phyloP scores from a whole-genome alignment of 225 moss, liverwort and hornwort genomes.

The Lunularia cruciata region DNA sequence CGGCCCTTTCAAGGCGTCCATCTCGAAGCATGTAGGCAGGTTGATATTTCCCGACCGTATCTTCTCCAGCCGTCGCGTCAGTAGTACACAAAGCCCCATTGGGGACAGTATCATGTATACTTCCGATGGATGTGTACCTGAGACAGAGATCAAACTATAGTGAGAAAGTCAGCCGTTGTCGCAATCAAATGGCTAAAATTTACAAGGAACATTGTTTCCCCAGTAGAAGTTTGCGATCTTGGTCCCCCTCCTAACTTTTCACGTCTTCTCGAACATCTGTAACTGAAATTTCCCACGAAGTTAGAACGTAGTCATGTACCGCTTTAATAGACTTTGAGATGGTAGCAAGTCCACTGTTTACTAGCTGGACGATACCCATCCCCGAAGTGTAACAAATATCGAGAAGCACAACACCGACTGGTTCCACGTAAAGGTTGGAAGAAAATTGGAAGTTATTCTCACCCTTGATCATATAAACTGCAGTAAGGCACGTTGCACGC shows the following conservation, averaged over 20 bases:
- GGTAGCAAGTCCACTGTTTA: too few relatives aligned
- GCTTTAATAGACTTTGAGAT: too few relatives aligned
- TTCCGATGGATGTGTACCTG: conserved; percentile 38
- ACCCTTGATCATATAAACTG: conserved; percentile 42
- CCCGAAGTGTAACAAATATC: not conserved
- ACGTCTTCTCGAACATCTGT: too few relatives aligned
- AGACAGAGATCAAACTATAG: conserved; percentile 21
- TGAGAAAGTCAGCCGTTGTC: conserved; percentile 28
- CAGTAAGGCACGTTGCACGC: conserved; percentile 38
- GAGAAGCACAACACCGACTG: too few relatives aligned
- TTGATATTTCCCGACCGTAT: conserved; percentile 15
- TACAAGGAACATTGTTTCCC: too few relatives aligned
- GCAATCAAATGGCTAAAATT: not conserved
- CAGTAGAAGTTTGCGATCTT: too few relatives aligned
- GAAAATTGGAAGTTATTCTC: not conserved
- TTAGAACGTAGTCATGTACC: too few relatives aligned
- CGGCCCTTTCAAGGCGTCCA: conserved; percentile 40
- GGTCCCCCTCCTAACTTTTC: too few relatives aligned
- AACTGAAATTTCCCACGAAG: too few relatives aligned
- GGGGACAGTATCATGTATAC: conserved; percentile 34
- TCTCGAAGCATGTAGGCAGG: conserved; percentile 42
- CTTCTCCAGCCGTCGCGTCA: not conserved
- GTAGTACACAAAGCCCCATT: conserved; percentile 26
- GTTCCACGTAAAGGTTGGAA: too few relatives aligned
- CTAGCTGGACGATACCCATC: too few relatives aligned